Base-by-base conservation (phyloP, 2,329 filamentous ascomycete genomes). In the Thelonectria discophora region DNA sequence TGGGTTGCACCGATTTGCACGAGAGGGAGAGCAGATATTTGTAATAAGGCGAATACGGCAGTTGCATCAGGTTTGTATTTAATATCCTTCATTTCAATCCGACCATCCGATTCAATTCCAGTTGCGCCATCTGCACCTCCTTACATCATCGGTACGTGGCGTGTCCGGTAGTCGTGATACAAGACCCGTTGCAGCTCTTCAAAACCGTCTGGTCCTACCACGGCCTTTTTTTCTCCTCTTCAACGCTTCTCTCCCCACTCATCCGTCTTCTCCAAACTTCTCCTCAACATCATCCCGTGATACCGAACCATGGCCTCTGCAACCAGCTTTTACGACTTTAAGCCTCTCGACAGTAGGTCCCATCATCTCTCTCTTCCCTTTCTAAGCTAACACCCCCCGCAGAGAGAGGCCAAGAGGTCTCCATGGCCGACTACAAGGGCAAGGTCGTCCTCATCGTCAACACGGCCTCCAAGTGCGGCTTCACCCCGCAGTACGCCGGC, bases 381-480 rank as follows among this genome's bases (percentile, higher is more conserved):
- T 11, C 18, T 30, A 9, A 55, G 50, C 72, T 70, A 50, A 72
- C 64, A 59, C 59, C 51, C 40, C 17, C 34, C 57, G 17, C 55
- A 79, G 77, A 79, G 74, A 68, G 88, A 77, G 93, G 93, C 77
- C 75, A 86, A 58, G 85, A 90, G 69, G 90, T 90, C 75, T 82
- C 88, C 62, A 84, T 98, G 68, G 75, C 81, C 69, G 79, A 89
- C 64, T 91, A 93, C 81, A 88, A 92, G 78, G 92, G 90, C 85
- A 98, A 98, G 80, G 94, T 98, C 70, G 88, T 98, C 72, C 90
- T 99, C 63, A 85, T 97, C 73, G 93, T 99, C 81, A 99, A 99
- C 88, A 97, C 94, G 1, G 95, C 95, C 70, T 97, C 92, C 78
- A 97, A 98, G 84, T 99, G 95, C 84, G 94, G 95, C 78, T 98